Evolutionary conservation across 2,329 filamentous ascomycete genomes (phyloP).

Genomic region (Rhynchosporium agropyri): DNA sequence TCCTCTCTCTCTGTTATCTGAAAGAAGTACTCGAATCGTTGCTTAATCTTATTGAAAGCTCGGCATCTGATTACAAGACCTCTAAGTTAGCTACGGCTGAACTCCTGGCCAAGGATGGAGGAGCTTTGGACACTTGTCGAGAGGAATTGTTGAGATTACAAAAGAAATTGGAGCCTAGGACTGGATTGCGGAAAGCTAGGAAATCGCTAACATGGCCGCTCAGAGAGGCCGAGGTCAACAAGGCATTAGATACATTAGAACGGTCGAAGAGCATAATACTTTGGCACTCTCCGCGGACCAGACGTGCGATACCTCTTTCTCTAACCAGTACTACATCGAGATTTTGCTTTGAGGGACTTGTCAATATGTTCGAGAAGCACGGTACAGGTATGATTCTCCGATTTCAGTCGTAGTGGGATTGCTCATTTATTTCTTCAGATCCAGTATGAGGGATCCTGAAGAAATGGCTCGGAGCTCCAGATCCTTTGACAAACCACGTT

Average conservation of each 20-base stretch:
- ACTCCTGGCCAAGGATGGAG: constrained; percentile 25
- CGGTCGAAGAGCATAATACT: constrained; percentile 31
- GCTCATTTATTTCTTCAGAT: constrained; percentile 16
- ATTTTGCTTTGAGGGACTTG: constrained; percentile 5
- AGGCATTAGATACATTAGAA: constrained; percentile 26
- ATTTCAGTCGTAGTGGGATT: background rate
- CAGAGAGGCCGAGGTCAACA: constrained; percentile 28
- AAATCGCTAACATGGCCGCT: constrained; percentile 31
- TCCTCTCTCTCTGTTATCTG: constrained; percentile 30
- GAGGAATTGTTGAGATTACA: constrained; percentile 26
- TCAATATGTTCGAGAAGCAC: constrained; percentile 24
- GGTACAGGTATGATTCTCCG: constrained; percentile 19
- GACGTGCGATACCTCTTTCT: constrained; percentile 21
- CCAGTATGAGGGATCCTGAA: constrained; percentile 26
- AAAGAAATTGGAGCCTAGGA: constrained; percentile 26
- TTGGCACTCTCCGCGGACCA: constrained; percentile 33
- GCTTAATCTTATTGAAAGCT: constrained; percentile 30
- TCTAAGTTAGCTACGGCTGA: constrained; percentile 25
- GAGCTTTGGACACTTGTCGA: constrained; percentile 26
- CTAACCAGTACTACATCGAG: too few species aligned
- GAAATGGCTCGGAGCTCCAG: constrained; percentile 35
- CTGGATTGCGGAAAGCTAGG: constrained; percentile 27
- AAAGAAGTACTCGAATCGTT: constrained; percentile 29
- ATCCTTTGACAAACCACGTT: constrained; percentile 34
- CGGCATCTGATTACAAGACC: constrained; percentile 7